phyloP scores from a whole-genome alignment of 345 rosid genomes.

The Populus euphratica region DNA sequence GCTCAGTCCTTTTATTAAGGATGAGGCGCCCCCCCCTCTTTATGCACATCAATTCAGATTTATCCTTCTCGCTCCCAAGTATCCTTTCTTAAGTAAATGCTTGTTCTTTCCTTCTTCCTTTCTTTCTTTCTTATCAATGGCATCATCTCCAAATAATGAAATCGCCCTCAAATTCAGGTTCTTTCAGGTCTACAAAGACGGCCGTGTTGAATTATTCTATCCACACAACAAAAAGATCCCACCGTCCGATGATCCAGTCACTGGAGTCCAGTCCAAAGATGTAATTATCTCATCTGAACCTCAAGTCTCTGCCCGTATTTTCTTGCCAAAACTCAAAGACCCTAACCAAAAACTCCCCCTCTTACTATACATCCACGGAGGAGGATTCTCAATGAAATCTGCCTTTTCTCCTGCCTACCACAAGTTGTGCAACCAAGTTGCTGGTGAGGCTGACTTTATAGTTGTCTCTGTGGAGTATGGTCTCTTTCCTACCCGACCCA shows the following conservation, averaged over 20 bases:
- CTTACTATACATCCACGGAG: conserved; percentile 43
- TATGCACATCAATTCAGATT: too few relatives aligned
- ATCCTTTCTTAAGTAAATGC: background rate
- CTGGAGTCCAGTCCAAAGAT: conserved; percentile 31
- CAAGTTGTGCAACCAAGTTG: conserved; percentile 19
- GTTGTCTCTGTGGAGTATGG: conserved; percentile 43
- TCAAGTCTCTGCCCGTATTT: conserved; percentile 36
- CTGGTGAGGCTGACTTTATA: conserved; percentile 26
- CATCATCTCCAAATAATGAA: background rate
- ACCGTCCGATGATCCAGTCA: conserved; percentile 11
- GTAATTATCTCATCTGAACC: conserved; percentile 29
- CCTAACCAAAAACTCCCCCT: conserved; percentile 29
- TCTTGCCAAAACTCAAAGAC: conserved; percentile 25
- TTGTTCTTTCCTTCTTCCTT: background rate
- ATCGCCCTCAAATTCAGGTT: conserved; percentile 16
- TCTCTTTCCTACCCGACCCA: conserved; percentile 36
- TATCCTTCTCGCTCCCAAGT: background rate
- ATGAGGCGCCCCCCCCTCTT: too few relatives aligned
- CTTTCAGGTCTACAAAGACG: conserved; percentile 27
- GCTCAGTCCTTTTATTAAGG: too few relatives aligned
- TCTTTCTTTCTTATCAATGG: background rate
- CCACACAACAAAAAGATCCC: background rate
- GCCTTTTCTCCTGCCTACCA: conserved; percentile 34
- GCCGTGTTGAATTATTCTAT: conserved; percentile 11
- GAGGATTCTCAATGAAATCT: conserved; percentile 34